phyloP scores from a whole-genome alignment of 176 grass and related monocot species.

The Phyllostachys edulis region DNA sequence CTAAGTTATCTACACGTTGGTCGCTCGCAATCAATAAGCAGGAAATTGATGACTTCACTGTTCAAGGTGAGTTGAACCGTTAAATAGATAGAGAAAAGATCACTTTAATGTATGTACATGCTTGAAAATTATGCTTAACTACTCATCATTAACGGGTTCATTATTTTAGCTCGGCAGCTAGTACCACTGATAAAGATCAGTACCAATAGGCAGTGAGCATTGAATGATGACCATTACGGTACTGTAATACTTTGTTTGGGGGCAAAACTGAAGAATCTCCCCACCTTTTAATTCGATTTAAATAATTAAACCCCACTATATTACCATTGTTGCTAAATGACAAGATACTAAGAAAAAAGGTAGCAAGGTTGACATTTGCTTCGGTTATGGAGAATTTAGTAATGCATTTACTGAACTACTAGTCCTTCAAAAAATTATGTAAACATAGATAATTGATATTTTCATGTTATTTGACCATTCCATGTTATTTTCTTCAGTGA shows the following conservation, averaged over 20 bases:
- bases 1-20: constrained; percentile 79
- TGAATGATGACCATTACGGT: background rate
- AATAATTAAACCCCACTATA: background rate
- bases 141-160: background rate
- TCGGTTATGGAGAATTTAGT: background rate
- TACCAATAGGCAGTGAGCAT: background rate
- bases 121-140: background rate
- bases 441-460: background rate
- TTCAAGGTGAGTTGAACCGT: constrained; percentile 51
- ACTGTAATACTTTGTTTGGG: background rate
- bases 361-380: background rate
- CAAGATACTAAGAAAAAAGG: background rate
- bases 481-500: constrained; percentile 41
- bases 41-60: constrained; percentile 69
- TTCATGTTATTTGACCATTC: constrained; percentile 20
- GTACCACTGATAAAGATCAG: background rate
- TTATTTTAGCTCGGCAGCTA: background rate
- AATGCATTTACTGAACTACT: background rate
- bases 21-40: constrained; percentile 77
- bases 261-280: background rate
- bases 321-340: background rate
- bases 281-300: background rate
- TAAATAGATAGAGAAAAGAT: constrained; percentile 8
- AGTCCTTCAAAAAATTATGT: background rate
- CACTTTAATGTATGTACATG: background rate